Percentiles rank a stretch among this genome's conserved stretches.
Conservation (phyloP, 2,329 filamentous ascomycete species). For the Colletotrichum endophyticum region DNA sequence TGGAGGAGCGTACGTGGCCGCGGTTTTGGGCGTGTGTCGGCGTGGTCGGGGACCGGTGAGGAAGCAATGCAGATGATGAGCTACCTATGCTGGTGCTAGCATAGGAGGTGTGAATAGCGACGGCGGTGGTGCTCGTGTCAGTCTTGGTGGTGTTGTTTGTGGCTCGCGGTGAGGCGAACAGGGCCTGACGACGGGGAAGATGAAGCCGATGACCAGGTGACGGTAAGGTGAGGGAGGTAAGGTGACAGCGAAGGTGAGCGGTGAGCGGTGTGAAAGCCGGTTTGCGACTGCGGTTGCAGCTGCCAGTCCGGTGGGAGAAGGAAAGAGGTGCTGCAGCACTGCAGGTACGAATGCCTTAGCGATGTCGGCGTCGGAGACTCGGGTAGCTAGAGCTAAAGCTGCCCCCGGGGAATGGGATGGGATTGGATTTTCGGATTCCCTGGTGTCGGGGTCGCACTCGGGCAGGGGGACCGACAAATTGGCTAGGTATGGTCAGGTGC, state of each 20-base stretch:
- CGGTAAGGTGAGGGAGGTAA: not conserved
- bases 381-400: not conserved
- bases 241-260: not conserved
- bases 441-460: not conserved
- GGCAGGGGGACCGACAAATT: constrained; percentile 14
- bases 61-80: not conserved
- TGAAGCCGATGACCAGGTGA: not conserved
- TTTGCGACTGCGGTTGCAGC: not conserved
- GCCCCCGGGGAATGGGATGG: not conserved
- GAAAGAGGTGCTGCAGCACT: not conserved
- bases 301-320: not conserved
- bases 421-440: not conserved
- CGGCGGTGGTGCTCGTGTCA: not conserved
- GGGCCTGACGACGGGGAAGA: not conserved
- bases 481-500: constrained; percentile 17
- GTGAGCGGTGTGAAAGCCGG: constrained; percentile 8
- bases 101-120: not conserved
- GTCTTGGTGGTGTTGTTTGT: not conserved
- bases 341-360: not conserved
- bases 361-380: constrained; percentile 18
- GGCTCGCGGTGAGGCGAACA: not conserved
- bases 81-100: not conserved
- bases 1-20: constrained; percentile 8
- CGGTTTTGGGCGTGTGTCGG: constrained; percentile 17
- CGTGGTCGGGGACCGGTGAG: not conserved